These are phyloP conservation scores for Lasiosphaeriaceae sp. DNA, from an alignment of 495 filamentous ascomycete species.

Conservation along the genomic window DNA sequence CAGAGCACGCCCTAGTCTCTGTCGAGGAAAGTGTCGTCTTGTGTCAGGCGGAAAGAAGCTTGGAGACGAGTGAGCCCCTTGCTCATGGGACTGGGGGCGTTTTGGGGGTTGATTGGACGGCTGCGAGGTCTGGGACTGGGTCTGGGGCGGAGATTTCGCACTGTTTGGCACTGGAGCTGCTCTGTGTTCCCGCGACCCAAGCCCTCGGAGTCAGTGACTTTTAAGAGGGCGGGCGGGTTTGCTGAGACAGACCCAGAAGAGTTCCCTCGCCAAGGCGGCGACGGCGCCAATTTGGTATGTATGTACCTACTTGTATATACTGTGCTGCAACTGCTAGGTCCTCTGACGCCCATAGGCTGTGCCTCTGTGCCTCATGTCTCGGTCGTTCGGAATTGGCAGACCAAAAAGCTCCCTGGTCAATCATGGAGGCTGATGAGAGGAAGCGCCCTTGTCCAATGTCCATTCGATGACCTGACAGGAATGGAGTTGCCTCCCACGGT, in stretches of 20 bases:
- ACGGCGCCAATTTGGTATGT: too few species aligned
- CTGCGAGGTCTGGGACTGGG: background rate
- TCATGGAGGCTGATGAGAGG: too few species aligned
- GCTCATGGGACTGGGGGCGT: background rate
- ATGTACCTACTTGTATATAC: too few species aligned
- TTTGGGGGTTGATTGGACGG: background rate
- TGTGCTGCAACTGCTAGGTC: too few species aligned
- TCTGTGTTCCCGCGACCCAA: conserved; percentile 14
- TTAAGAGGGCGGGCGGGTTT: background rate
- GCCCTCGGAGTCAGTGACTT: conserved; percentile 10
- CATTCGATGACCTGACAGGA: too few species aligned
- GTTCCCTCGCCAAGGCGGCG: background rate
- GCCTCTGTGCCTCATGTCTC: background rate
- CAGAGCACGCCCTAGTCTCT: conserved; percentile 4
- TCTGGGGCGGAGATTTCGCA: background rate
- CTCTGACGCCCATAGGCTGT: conserved; percentile 1
- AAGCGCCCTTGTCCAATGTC: too few species aligned
- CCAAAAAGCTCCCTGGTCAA: too few species aligned
- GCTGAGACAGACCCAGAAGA: too few species aligned
- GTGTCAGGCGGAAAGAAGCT: background rate
- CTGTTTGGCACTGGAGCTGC: conserved; percentile 1
- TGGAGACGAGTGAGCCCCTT: too few species aligned
- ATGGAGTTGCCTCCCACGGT: too few species aligned
- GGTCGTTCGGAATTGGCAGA: too few species aligned
- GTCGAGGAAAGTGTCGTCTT: conserved; percentile 13